Evolutionary conservation across 2,329 filamentous ascomycete genomes (phyloP).

Genomic region (Curvularia spicifera): DNA sequence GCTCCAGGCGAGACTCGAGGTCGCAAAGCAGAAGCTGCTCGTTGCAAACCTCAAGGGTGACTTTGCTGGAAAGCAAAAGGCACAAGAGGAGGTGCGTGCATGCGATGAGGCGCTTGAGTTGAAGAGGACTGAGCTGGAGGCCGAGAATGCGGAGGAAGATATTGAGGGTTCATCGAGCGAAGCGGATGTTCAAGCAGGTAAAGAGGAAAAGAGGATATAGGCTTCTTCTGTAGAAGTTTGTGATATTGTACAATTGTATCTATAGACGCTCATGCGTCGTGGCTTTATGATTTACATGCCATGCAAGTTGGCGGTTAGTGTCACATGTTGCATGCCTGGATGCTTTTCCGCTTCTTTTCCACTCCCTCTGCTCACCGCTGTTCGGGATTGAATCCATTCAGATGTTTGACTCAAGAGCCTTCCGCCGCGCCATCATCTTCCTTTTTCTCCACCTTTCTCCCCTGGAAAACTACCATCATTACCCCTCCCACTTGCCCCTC

Average conservation of each 20-base stretch:
- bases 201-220: constrained; percentile 19
- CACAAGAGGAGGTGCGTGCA: constrained; percentile 15
- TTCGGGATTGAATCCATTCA: neutral
- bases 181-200: neutral
- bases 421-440: constrained; percentile 6
- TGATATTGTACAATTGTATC: constrained; percentile 26
- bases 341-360: neutral
- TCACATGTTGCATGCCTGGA: constrained; percentile 1
- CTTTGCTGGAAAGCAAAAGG: constrained; percentile 16
- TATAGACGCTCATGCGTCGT: constrained; percentile 23
- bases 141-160: constrained; percentile 9
- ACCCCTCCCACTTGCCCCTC: constrained; percentile 42
- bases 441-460: constrained; percentile 30
- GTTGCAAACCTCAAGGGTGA: constrained; percentile 18
- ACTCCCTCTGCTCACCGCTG: neutral
- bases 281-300: constrained; percentile 17
- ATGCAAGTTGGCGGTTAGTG: constrained; percentile 6
- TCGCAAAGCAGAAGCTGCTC: constrained; percentile 22
- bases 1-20: constrained; percentile 19
- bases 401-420: neutral
- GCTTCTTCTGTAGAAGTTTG: constrained; percentile 1
- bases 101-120: constrained; percentile 19
- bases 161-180: neutral
- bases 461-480: constrained; percentile 44
- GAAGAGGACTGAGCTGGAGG: constrained; percentile 19